These are phyloP conservation scores for Neoboletus subvelutipes DNA, from an alignment of 768 basidiomycete genomes.

Conservation along the genomic window DNA sequence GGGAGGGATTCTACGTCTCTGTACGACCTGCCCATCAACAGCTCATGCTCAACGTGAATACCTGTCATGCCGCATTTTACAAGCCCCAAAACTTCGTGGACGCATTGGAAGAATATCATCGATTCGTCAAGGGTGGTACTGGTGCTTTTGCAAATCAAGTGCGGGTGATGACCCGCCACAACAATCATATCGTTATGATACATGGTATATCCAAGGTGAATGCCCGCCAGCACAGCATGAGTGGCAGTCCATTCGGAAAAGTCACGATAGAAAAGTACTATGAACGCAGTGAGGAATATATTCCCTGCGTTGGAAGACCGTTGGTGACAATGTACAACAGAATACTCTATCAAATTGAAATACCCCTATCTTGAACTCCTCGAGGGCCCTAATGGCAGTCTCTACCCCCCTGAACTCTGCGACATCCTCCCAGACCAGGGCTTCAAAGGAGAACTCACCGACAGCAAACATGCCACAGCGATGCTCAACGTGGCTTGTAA, in stretches of 20 bases:
- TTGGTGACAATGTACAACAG: slow-evolving; percentile 25
- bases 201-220: slow-evolving; percentile 44
- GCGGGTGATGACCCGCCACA: slow-evolving; percentile 60
- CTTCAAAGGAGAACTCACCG: slow-evolving; percentile 48
- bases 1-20: slow-evolving; percentile 47
- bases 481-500: slow-evolving; percentile 52
- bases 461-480: slow-evolving; percentile 41
- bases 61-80: slow-evolving; percentile 51
- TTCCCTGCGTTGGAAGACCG: background rate
- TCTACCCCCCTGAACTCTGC: slow-evolving; percentile 49
- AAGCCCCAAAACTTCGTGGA: slow-evolving; percentile 41
- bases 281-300: slow-evolving; percentile 33
- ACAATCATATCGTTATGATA: slow-evolving; percentile 68
- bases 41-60: slow-evolving; percentile 54
- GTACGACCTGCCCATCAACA: slow-evolving; percentile 42
- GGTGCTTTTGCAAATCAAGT: slow-evolving; percentile 62
- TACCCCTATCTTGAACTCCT: slow-evolving; percentile 42
- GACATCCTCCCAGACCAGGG: slow-evolving; percentile 41
- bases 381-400: slow-evolving; percentile 35
- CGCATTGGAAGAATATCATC: slow-evolving; percentile 39
- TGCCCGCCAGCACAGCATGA: slow-evolving; percentile 41
- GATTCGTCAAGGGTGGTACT: slow-evolving; percentile 49
- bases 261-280: slow-evolving; percentile 50
- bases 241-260: slow-evolving; percentile 33
- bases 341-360: slow-evolving; percentile 36